These are phyloP conservation scores for Diplocarpon rosae DNA, from an alignment of 2,329 filamentous ascomycete genomes.

Conservation along the genomic window DNA sequence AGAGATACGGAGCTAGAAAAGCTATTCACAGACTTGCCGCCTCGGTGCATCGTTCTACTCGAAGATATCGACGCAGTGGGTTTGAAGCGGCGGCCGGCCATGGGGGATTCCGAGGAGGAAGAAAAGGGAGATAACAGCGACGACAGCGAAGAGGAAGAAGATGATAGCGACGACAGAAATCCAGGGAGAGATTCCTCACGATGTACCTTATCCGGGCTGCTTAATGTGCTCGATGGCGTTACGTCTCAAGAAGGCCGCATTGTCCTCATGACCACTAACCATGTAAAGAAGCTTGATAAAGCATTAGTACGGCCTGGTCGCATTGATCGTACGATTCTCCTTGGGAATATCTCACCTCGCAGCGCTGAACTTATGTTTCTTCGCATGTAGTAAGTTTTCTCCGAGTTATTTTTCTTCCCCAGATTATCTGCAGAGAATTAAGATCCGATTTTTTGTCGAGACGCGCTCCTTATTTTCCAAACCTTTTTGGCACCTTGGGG, in stretches of 20 bases:
- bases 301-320: slow-evolving; percentile 84
- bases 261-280: slow-evolving; percentile 87
- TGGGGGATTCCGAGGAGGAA: background rate
- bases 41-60: slow-evolving; percentile 40
- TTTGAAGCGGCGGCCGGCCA: slow-evolving; percentile 25
- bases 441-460: no score
- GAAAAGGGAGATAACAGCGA: slow-evolving; percentile 8
- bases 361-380: slow-evolving; percentile 37
- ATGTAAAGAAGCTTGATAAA: slow-evolving; percentile 68
- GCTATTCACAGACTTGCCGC: slow-evolving; percentile 39
- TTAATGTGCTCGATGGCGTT: slow-evolving; percentile 77
- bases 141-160: slow-evolving; percentile 4
- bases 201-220: slow-evolving; percentile 71
- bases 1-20: slow-evolving; percentile 36
- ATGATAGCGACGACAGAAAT: slow-evolving; percentile 29
- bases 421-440: no score
- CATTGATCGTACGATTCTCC: slow-evolving; percentile 86
- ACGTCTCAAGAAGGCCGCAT: slow-evolving; percentile 88
- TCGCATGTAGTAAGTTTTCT: slow-evolving; percentile 30
- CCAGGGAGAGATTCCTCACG: slow-evolving; percentile 38
- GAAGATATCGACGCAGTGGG: slow-evolving; percentile 41
- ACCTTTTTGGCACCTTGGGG: background rate
- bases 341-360: slow-evolving; percentile 59
- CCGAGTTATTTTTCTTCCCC: no score
- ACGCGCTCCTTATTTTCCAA: slow-evolving; percentile 25